These are phyloP conservation scores for Aspergillus cavernicola DNA, from an alignment of 495 filamentous ascomycete species.

Conservation along the genomic window DNA sequence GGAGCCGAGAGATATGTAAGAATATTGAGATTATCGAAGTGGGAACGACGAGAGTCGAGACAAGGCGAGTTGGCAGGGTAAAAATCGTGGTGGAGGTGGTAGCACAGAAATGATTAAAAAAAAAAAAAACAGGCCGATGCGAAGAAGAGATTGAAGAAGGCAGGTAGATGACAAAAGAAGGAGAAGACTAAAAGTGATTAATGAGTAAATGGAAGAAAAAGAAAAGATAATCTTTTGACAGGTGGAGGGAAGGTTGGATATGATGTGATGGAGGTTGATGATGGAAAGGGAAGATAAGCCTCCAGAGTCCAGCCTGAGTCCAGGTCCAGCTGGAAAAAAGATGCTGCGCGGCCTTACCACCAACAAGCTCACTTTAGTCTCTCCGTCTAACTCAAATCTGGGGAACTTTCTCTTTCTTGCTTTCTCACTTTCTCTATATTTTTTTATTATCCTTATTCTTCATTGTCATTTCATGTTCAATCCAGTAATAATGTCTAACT, in stretches of 20 bases:
- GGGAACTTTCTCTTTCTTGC: neutral
- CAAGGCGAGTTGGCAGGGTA: neutral
- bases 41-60: conserved; percentile 2
- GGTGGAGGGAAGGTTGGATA: conserved; percentile 9
- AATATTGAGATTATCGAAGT: conserved; percentile 18
- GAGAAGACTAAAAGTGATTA: conserved; percentile 13
- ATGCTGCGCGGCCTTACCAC: conserved; percentile 16
- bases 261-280: neutral
- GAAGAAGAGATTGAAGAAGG: neutral
- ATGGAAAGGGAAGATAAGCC: conserved; percentile 17
- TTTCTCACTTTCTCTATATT: neutral
- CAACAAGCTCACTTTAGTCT: no score
- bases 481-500: no score
- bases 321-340: conserved; percentile 20
- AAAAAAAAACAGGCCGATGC: conserved; percentile 6
- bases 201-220: conserved; percentile 11
- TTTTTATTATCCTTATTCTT: no score
- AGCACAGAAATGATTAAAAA: conserved; percentile 10
- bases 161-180: neutral
- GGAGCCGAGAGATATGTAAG: conserved; percentile 5
- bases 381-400: no score
- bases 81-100: conserved; percentile 8
- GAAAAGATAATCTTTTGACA: conserved; percentile 14
- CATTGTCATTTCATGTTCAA: no score
- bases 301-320: neutral